These are phyloP conservation scores for Euphorbia neoarborescens DNA, from an alignment of 441 rosid species.

Conservation along the genomic window DNA sequence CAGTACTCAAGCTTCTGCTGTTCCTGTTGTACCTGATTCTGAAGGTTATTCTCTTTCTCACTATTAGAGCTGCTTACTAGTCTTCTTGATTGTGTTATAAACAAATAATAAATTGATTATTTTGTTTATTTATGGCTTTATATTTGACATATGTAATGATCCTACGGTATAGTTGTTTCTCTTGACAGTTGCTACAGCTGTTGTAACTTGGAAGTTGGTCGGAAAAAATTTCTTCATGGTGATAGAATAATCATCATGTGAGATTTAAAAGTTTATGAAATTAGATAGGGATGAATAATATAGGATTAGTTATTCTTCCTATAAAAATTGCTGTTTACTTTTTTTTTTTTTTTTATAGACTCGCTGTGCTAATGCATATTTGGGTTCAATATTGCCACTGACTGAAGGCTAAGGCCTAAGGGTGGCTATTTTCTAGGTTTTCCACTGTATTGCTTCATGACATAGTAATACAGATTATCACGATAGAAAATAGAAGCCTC, in stretches of 20 bases:
- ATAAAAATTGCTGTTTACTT: background rate
- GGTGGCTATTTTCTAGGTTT: background rate
- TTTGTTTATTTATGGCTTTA: background rate
- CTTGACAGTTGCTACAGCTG: background rate
- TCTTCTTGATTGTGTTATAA: slow-evolving; percentile 11
- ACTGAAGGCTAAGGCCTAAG: background rate
- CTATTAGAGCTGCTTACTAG: slow-evolving; percentile 5
- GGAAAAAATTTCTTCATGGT: background rate
- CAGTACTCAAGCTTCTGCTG: slow-evolving; percentile 63
- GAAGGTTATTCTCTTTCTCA: slow-evolving; percentile 45
- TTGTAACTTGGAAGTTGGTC: background rate
- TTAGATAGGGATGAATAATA: background rate
- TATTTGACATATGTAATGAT: background rate
- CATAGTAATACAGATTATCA: background rate
- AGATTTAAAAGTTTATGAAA: background rate
- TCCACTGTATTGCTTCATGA: background rate
- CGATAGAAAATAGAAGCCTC: background rate
- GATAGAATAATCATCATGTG: background rate
- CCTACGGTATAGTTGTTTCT: background rate
- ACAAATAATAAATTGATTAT: background rate
- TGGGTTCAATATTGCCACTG: background rate
- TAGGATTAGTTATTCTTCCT: background rate
- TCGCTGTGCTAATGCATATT: background rate
- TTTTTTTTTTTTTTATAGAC: background rate
- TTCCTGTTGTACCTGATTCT: slow-evolving; percentile 83